Conservation (phyloP, 345 rosid species). For the Sisymbrium altissimum region DNA sequence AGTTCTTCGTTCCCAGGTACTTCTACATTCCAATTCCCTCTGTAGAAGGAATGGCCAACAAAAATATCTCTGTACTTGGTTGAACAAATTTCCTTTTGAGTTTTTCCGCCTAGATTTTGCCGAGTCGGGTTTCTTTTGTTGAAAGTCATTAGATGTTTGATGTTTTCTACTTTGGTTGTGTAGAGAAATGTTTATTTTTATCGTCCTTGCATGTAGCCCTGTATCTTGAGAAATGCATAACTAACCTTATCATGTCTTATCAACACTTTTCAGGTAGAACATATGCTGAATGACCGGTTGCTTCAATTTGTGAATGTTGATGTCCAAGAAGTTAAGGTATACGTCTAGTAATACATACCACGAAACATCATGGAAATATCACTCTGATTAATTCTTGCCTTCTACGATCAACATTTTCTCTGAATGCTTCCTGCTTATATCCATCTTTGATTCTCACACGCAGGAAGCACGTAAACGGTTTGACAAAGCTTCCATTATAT, state of each 20-base stretch:
- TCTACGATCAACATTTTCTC: background rate
- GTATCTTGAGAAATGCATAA: background rate
- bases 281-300: conserved; percentile 59
- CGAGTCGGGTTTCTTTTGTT: background rate
- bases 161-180: background rate
- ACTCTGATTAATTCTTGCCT: background rate
- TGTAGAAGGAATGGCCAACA: background rate
- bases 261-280: conserved; percentile 52
- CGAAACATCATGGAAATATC: background rate
- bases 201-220: background rate
- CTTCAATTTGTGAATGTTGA: conserved; percentile 52
- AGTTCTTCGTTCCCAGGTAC: conserved; percentile 77
- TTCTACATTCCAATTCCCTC: conserved; percentile 20
- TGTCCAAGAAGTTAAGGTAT: conserved; percentile 65
- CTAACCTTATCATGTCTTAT: background rate
- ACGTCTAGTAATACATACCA: background rate
- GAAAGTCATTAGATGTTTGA: background rate
- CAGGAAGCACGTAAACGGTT: conserved; percentile 80
- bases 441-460: background rate
- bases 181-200: background rate
- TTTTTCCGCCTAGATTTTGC: background rate
- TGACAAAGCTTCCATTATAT: conserved; percentile 64
- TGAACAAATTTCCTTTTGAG: background rate
- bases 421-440: background rate
- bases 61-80: background rate